These are phyloP conservation scores for Ceratocystis smalleyi DNA, from an alignment of 2,329 filamentous ascomycete genomes.

Conservation along the genomic window DNA sequence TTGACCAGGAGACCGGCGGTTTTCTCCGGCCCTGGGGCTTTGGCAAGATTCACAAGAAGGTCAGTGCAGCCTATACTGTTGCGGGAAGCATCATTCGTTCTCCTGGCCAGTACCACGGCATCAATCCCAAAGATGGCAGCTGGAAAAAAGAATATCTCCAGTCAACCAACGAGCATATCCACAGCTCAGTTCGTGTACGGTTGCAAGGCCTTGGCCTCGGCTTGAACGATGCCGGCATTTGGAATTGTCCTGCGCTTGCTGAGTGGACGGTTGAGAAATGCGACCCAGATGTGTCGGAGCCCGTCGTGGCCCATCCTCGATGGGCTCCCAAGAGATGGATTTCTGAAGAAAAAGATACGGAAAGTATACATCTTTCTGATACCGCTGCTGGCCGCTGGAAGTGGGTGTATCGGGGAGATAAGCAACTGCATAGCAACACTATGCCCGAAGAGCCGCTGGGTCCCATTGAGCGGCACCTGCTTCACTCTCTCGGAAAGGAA, in stretches of 20 bases:
- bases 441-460: constrained; percentile 40
- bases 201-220: constrained; percentile 36
- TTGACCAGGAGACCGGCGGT: not conserved
- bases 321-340: constrained; percentile 11
- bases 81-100: constrained; percentile 30
- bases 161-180: constrained; percentile 40
- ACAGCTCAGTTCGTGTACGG: constrained; percentile 39
- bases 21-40: constrained; percentile 33
- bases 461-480: constrained; percentile 35
- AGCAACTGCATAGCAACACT: constrained; percentile 27
- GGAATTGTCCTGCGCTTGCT: constrained; percentile 32
- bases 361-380: constrained; percentile 15
- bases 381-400: constrained; percentile 30
- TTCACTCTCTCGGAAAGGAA: constrained; percentile 30
- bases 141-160: constrained; percentile 28
- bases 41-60: constrained; percentile 29
- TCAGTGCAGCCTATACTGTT: constrained; percentile 30
- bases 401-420: constrained; percentile 37
- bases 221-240: constrained; percentile 33
- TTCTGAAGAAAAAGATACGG: constrained; percentile 18
- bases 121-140: constrained; percentile 28
- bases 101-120: constrained; percentile 34
- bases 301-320: not conserved
- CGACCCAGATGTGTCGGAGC: not conserved
- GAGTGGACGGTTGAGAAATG: constrained; percentile 28